These are phyloP conservation scores for Glebionis coronaria DNA, from an alignment of 129 eudicot species.

Conservation along the genomic window DNA sequence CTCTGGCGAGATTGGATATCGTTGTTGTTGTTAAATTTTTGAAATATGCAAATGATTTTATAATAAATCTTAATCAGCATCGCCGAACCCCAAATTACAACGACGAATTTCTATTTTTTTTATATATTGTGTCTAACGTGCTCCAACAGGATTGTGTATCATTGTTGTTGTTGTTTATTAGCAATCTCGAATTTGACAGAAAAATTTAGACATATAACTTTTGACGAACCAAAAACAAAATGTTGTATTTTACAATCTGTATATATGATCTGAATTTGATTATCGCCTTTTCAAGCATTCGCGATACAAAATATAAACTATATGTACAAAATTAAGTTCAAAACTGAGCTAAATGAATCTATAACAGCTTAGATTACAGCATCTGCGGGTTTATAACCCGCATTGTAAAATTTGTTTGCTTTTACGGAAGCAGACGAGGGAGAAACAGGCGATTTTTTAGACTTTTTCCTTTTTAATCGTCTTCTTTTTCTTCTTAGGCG, in stretches of 20 bases:
- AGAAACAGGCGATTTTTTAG: neutral
- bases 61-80: neutral
- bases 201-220: neutral
- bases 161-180: no score
- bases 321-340: slow-evolving; percentile 14
- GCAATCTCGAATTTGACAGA: neutral
- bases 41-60: no score
- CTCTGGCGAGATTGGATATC: no score
- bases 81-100: no score
- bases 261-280: neutral
- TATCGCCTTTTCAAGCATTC: neutral
- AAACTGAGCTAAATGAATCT: neutral
- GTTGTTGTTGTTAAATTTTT: no score
- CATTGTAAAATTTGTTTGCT: slow-evolving; percentile 16
- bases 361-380: neutral
- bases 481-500: neutral
- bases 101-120: no score
- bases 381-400: neutral
- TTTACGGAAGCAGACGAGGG: slow-evolving; percentile 5
- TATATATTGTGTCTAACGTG: no score
- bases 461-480: slow-evolving; percentile 20
- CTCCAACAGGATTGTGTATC: no score
- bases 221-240: neutral
- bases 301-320: neutral
- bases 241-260: neutral